These are phyloP conservation scores for Pilaira anomala DNA, from an alignment of 192 early-diverging fungal genomes.

Conservation along the genomic window DNA sequence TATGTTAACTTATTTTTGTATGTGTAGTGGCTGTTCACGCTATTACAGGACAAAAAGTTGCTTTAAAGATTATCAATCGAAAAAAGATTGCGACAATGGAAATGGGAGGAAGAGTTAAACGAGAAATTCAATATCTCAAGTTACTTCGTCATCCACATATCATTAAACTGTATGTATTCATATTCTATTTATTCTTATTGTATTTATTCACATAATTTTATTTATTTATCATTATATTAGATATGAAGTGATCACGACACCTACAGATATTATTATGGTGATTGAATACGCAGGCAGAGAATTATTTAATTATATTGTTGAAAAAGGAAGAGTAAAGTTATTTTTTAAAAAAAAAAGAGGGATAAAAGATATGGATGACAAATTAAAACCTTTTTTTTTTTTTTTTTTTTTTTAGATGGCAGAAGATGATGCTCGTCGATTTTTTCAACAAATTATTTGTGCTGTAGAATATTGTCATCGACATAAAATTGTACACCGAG, in stretches of 20 bases:
- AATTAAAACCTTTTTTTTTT: not conserved
- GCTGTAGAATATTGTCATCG: conserved; percentile 95
- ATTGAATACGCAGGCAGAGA: conserved; percentile 85
- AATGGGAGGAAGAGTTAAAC: conserved; percentile 92
- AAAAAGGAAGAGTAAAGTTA: conserved; percentile 61
- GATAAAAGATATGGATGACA: not conserved
- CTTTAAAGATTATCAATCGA: conserved; percentile 94
- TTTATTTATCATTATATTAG: conserved; percentile 44
- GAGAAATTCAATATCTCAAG: conserved; percentile 96
- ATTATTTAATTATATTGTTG: conserved; percentile 84
- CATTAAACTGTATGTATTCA: conserved; percentile 82
- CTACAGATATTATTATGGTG: conserved; percentile 97
- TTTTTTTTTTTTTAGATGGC: conserved; percentile 49
- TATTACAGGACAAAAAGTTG: conserved; percentile 93
- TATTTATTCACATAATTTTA: not conserved
- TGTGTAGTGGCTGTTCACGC: conserved; percentile 90
- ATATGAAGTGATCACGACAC: conserved; percentile 96
- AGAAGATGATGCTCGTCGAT: conserved; percentile 81
- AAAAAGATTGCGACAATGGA: conserved; percentile 90
- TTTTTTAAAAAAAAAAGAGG: not conserved
- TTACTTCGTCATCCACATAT: conserved; percentile 96
- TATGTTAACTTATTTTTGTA: not conserved
- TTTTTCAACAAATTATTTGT: conserved; percentile 96
- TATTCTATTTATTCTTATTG: not conserved
- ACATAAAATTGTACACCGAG: conserved; percentile 81